phyloP scores from a whole-genome alignment of 345 rosid genomes.

The Streptanthus diversifolius region DNA sequence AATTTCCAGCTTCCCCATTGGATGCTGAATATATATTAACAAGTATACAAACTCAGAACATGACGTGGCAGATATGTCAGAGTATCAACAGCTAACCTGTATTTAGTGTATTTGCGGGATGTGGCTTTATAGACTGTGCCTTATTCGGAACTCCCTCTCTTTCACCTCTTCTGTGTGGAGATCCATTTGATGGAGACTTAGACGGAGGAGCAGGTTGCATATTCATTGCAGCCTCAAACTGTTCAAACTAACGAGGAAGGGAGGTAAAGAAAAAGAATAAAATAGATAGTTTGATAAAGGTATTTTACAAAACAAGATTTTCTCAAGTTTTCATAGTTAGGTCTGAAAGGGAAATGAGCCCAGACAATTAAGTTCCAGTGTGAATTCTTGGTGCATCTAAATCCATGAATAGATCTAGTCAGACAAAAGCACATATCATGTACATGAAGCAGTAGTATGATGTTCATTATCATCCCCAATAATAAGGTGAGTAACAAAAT shows the following conservation, averaged over 20 bases:
- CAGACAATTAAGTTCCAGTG: not conserved
- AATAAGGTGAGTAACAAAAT: not conserved
- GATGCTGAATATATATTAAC: constrained; percentile 38
- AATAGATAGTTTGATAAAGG: not conserved
- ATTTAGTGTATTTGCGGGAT: constrained; percentile 40
- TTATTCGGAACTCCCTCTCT: constrained; percentile 54
- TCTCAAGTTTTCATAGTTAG: not conserved
- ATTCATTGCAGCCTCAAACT: constrained; percentile 42
- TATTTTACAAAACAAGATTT: not conserved
- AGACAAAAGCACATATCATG: not conserved
- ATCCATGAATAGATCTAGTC: not conserved
- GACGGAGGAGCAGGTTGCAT: constrained; percentile 49
- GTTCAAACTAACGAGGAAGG: constrained; percentile 2
- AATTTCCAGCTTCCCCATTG: constrained; percentile 48
- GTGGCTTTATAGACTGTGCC: constrained; percentile 53
- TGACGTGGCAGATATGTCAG: not conserved
- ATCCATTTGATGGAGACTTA: constrained; percentile 60
- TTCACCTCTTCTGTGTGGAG: constrained; percentile 54
- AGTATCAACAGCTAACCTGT: constrained; percentile 41
- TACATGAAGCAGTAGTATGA: not conserved
- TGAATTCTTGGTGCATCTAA: not conserved
- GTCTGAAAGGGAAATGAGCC: not conserved
- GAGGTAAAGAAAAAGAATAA: not conserved
- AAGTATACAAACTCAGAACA: constrained; percentile 15
- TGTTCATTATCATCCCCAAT: not conserved